Conservation (phyloP, 441 rosid species). For the Jatropha podagrica region DNA sequence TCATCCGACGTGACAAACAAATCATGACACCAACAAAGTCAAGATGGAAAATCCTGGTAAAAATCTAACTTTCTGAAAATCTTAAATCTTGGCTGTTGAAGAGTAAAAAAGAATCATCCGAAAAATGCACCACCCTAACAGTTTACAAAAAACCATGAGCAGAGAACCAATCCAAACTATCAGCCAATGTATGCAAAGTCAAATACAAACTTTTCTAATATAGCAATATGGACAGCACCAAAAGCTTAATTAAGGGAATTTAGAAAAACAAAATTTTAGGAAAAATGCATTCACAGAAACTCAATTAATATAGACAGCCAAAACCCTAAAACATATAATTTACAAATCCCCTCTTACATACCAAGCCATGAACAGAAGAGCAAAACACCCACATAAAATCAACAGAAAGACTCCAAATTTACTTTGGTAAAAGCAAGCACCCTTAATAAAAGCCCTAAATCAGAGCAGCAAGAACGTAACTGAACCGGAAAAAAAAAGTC, state of each 20-base stretch:
- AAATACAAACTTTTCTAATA: not conserved
- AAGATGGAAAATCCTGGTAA: not conserved
- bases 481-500: not conserved
- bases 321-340: constrained; percentile 18
- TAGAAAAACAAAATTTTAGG: not conserved
- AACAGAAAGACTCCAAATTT: constrained; percentile 11
- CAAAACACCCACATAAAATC: constrained; percentile 1
- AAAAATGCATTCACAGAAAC: not conserved
- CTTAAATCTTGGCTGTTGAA: not conserved
- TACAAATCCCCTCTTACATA: not conserved
- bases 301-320: not conserved
- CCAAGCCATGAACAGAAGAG: constrained; percentile 9
- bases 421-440: not conserved
- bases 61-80: not conserved
- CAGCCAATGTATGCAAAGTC: not conserved
- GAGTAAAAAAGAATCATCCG: not conserved
- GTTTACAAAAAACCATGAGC: not conserved
- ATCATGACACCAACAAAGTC: not conserved
- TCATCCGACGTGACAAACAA: not conserved
- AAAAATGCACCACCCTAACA: not conserved
- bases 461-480: not conserved
- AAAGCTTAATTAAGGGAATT: not conserved
- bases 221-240: not conserved
- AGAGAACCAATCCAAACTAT: not conserved
- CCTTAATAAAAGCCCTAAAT: not conserved